phyloP scores from a whole-genome alignment of 352 stramenopile genomes.

The Peronospora tabacina region DNA sequence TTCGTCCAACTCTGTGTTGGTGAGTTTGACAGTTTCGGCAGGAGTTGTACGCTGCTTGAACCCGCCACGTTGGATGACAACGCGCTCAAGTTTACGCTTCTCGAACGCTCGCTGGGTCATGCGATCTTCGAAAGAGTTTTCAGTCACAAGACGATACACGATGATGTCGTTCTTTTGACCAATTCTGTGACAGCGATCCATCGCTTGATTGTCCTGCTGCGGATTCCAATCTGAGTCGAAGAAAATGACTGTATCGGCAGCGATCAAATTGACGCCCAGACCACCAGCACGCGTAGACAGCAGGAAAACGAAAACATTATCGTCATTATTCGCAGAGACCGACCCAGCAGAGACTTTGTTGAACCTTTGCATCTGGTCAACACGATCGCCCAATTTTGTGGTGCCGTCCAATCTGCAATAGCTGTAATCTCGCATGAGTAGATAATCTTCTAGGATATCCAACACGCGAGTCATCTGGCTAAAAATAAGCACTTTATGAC shows the following conservation, averaged over 20 bases:
- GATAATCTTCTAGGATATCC: constrained; percentile 97
- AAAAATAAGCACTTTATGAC: constrained; percentile 98
- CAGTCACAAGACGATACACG: constrained; percentile 90
- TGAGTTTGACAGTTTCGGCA: constrained; percentile 35
- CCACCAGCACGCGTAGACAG: constrained; percentile 90
- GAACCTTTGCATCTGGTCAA: constrained; percentile 96
- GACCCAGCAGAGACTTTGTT: constrained; percentile 63
- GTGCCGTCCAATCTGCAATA: constrained; percentile 96
- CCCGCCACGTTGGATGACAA: constrained; percentile 81
- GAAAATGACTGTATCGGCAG: constrained; percentile 95
- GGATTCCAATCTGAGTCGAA: constrained; percentile 99
- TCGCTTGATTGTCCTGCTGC: constrained; percentile 90
- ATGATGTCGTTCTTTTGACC: constrained; percentile 86
- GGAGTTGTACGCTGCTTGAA: constrained; percentile 54
- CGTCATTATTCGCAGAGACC: constrained; percentile 24
- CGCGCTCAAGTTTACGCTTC: constrained; percentile 87
- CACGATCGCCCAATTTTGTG: constrained; percentile 88
- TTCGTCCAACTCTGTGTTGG: constrained; percentile 65
- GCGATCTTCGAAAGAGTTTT: constrained; percentile 92
- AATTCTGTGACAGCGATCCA: constrained; percentile 88
- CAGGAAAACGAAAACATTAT: constrained; percentile 76
- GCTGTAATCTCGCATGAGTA: constrained; percentile 78
- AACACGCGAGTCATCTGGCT: constrained; percentile 97
- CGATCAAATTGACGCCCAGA: constrained; percentile 95
- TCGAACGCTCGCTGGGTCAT: constrained; percentile 89